A percentile compares a stretch with the other conserved stretches of the same genome.
phyloP scores from a whole-genome alignment of 1,284 basidiomycete genomes.

The Cutaneotrichosporon sp. region DNA sequence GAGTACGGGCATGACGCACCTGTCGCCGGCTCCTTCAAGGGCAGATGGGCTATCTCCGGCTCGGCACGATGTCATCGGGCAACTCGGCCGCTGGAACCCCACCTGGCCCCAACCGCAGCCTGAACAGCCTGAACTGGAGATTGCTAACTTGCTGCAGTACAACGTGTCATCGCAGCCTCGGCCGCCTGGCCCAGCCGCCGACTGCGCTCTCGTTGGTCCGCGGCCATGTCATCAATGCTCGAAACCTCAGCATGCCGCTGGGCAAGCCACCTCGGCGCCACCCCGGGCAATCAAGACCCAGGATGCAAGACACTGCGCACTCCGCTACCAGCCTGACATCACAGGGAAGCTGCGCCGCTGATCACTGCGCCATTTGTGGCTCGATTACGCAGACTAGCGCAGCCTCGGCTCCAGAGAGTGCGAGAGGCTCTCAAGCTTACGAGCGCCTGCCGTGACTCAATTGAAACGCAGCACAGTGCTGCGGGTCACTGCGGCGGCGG shows the following conservation, averaged over 20 bases:
- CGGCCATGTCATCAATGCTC: background rate
- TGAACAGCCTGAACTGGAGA: background rate
- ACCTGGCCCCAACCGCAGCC: background rate
- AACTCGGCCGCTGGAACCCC: background rate
- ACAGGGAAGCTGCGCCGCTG: background rate
- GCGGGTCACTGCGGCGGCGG: too few relatives aligned
- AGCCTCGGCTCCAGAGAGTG: background rate
- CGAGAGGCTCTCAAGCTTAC: too few relatives aligned
- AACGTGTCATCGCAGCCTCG: too few relatives aligned
- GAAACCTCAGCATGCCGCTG: background rate
- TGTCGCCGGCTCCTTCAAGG: background rate
- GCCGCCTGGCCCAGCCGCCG: too few relatives aligned
- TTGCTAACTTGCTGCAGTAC: too few relatives aligned
- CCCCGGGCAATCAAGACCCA: background rate
- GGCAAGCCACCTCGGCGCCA: background rate
- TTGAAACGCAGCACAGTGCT: too few relatives aligned
- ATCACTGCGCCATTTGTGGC: background rate
- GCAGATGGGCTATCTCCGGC: background rate
- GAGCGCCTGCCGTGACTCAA: too few relatives aligned
- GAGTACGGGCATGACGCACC: background rate
- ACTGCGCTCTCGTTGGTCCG: too few relatives aligned
- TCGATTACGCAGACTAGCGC: background rate
- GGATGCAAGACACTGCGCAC: background rate
- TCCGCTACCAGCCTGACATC: background rate
- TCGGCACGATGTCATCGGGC: background rate